Evolutionary conservation across 2,329 filamentous ascomycete genomes (phyloP), one percentile per base, ranked within the genome.

Genomic region (Botrytis tulipae): DNA sequence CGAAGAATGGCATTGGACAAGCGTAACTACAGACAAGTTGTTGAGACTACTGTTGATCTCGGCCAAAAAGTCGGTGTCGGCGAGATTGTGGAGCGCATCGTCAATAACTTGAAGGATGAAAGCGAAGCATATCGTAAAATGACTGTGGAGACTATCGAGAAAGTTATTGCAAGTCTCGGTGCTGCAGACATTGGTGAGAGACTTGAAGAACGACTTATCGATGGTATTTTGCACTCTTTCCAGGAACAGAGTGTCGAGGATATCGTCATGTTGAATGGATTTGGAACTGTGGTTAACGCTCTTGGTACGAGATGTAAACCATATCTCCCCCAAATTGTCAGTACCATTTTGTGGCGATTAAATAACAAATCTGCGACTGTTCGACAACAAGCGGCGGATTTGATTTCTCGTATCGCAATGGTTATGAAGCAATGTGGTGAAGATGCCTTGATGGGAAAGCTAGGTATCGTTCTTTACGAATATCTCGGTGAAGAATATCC

Each of bases 401-500:
- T 99, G 63, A 97, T 99, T 78, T 97, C 95, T 14, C 93, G 96
- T 35, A 97, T 99, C 79, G 96, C 96, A 8, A 95, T 98, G 87
- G 95, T 98, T 69, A 98, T 99, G 95, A 97, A 97, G 84, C 95
- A 98, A 84, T 99, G 96, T 81, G 95, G 94, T 69, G 95, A 99
- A 82, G 96, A 99, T 82, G 93, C 92, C 1, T 87, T 98, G 70
- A 96, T 99, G 91, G 94, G 94, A 79, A 98, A 98, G 83, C 90
- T 99, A 51, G 94, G 95, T 78, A 88, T 97, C 73, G 95, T 98
- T 18, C 88, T 99, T 35, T 99, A 99, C 85, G 96, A 99, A 84
- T 98, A 98, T 81, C 89, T 99, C 0, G 96, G 96, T 82, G 96
- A 99, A 85, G 96, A 99, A 82, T 99, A 99, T 80, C 96, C 96